Base-by-base conservation (phyloP, 2,329 filamentous ascomycete genomes). In the Massarina eburnea region DNA sequence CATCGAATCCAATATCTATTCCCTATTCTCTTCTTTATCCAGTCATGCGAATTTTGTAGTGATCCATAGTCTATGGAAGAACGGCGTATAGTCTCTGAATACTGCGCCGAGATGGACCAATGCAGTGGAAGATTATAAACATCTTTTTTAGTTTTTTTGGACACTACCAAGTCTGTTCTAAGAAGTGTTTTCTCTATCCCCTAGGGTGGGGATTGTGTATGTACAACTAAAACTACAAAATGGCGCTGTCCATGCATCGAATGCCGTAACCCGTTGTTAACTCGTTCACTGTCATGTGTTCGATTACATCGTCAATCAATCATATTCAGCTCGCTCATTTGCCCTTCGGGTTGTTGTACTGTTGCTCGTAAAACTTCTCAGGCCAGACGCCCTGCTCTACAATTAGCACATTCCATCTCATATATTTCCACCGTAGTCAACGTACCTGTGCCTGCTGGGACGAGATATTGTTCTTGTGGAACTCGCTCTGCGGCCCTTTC, bases 301-400 rank as follows among this genome's bases (percentile, higher is more conserved):
- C 27, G 27, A 30, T 26, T 27, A 26, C 32, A 8, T 17, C n/a
- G 19, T 42, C 30, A 14, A 18, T 42, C 21, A 19, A 30, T 26
- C 10, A 15, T 20, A 17, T 22, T 27, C 29, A 12, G 17, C 27
- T 10, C 5, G 45, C 20, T 52, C 54, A 68, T 66, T 69, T 69
- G 45, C 64, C 61, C 55, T 68, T 68, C 39, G 59, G 54, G 39
- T 67, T 64, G 45, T 59, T 56, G 48, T 54, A 55, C 34, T 66
- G 62, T 35, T 55, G 48, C 51, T 69, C 58, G 52, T 69, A 61
- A 43, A 68, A 67, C 47, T 66, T 67, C 14, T 38, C 41, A 1
- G 61, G 60, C 50, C 52, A 64, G 18, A 67, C 56, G 34, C 46
- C 43, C 58, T 62, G 19, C 24, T 19, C 21, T 14, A 10, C 7